Base-by-base conservation (phyloP, 1,139 yeast genomes). In the Blastobotrys ciferrii region DNA sequence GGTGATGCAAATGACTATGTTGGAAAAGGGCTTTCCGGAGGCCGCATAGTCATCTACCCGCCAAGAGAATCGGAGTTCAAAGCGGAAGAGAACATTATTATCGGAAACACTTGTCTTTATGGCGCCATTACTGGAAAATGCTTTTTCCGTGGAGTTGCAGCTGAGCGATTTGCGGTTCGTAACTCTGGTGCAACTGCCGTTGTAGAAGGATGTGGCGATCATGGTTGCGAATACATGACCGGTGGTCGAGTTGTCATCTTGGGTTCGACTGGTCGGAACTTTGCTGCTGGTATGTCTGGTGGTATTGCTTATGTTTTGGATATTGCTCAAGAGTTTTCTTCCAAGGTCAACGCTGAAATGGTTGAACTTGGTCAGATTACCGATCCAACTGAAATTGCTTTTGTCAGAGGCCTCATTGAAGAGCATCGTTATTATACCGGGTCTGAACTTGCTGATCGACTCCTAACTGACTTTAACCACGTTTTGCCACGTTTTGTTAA, bases 231-330 rank as follows among this genome's bases (percentile, higher is more conserved):
- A 71, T 92, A 92, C 74, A 92, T 92, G 98, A 89, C 98, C 62
- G 98, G 98, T 69, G 98, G 98, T 68, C 82, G 98, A 63, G 96
- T 92, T 53, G 87, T 92, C 65, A 88, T 92, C 47, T 78, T 92
- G 59, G 96, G 98, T 45, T 72, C 82, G 50, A 87, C 96, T 63
- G 98, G 96, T 53, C 82, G 98, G 59, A 86, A 89, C 74, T 92
- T 92, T 69, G 98, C 97, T 41, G 96, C 98, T 49, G 98, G 98
- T 76, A 94, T 94, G 87, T 91, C 97, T 62, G 98, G 98, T 71
- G 98, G 98, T 81, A 92, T 92, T 68, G 96, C 96, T 30, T 92
- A 92, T 66, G 97, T 94, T 52, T 77, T 91, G 62, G 96, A 91
- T 63, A 87, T 92, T 77, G 97, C 94, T 47, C 96, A 91, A 67